These are phyloP conservation scores for Tolypocladium tropicale DNA, from an alignment of 2,329 filamentous ascomycete species.

Conservation along the genomic window DNA sequence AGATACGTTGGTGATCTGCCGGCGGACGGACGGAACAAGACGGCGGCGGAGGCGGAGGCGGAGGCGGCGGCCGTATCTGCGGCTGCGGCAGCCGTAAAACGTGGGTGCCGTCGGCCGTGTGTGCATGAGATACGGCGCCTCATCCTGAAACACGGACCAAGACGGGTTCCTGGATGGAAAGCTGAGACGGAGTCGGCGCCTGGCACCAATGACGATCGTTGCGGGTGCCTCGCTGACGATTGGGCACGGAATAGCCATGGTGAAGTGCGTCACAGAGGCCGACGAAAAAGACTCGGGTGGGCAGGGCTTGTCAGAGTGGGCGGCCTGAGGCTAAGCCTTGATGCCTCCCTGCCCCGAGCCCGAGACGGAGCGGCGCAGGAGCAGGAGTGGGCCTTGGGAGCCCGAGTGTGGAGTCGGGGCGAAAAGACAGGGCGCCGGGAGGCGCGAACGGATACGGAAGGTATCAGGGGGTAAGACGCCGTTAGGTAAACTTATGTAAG, in stretches of 20 bases:
- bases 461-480: background rate
- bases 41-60: background rate
- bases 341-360: conserved; percentile 3
- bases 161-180: conserved; percentile 4
- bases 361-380: conserved; percentile 9
- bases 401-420: conserved; percentile 3
- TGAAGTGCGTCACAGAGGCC: background rate
- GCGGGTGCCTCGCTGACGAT: background rate
- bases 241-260: background rate
- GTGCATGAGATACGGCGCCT: background rate
- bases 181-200: background rate
- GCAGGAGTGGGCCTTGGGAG: conserved; percentile 3
- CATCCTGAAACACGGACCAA: background rate
- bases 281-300: conserved; percentile 17
- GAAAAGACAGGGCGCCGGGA: background rate
- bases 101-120: background rate
- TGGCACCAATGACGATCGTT: background rate
- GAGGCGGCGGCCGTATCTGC: background rate
- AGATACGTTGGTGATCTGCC: background rate
- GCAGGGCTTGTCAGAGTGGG: conserved; percentile 1
- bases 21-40: background rate
- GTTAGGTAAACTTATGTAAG: background rate
- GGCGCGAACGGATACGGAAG: conserved; percentile 1
- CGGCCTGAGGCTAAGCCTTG: background rate
- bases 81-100: background rate